These are phyloP conservation scores for Rasamsonia emersonii DNA, from an alignment of 2,329 filamentous ascomycete genomes.

Conservation along the genomic window DNA sequence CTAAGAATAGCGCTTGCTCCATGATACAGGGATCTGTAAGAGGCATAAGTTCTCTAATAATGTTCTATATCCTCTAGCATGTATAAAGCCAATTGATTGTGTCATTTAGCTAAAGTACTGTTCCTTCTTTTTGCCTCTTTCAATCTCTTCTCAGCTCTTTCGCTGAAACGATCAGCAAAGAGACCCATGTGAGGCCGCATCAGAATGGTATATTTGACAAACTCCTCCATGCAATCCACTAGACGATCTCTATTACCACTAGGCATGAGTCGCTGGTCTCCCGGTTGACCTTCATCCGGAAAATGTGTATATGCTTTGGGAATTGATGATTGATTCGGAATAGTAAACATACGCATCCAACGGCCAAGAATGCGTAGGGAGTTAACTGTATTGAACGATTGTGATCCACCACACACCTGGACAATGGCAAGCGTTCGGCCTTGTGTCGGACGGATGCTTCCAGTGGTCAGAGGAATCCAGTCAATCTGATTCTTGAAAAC, in stretches of 20 bases:
- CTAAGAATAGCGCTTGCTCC: too few species aligned
- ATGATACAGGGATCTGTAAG: not conserved
- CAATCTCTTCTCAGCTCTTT: constrained; percentile 34
- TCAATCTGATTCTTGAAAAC: constrained; percentile 65
- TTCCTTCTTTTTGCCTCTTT: constrained; percentile 17
- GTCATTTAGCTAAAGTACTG: constrained; percentile 12
- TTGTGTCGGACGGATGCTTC: constrained; percentile 57
- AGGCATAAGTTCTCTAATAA: constrained; percentile 1
- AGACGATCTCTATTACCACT: constrained; percentile 51
- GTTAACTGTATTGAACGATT: constrained; percentile 61
- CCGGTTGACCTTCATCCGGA: constrained; percentile 39
- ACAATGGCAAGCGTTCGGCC: constrained; percentile 55
- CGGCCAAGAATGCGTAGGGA: constrained; percentile 55
- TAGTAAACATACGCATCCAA: constrained; percentile 63
- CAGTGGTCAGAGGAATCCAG: constrained; percentile 57
- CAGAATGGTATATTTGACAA: constrained; percentile 59
- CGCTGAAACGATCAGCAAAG: constrained; percentile 56
- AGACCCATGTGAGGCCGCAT: constrained; percentile 55
- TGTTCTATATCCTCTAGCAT: too few species aligned
- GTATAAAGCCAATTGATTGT: not conserved
- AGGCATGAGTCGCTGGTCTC: constrained; percentile 44
- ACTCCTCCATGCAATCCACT: constrained; percentile 62
- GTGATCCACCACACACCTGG: constrained; percentile 56
- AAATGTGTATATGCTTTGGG: constrained; percentile 58
- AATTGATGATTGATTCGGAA: constrained; percentile 58